These are phyloP conservation scores for Cyberlindnera misumaiensis DNA, from an alignment of 805 yeast species.

Conservation along the genomic window DNA sequence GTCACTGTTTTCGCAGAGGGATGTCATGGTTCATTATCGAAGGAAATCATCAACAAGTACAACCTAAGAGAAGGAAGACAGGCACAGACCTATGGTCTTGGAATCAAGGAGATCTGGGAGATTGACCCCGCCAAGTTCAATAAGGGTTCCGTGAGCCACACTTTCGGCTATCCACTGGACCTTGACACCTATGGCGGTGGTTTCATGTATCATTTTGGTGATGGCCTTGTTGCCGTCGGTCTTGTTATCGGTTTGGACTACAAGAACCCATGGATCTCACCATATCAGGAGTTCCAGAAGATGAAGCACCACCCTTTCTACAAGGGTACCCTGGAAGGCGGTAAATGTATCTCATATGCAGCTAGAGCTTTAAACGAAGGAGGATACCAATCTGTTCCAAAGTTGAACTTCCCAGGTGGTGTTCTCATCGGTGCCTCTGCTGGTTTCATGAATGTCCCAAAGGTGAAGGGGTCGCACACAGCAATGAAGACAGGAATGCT, in stretches of 20 bases:
- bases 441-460: constrained; percentile 95
- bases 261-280: constrained; percentile 89
- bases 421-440: constrained; percentile 92
- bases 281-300: constrained; percentile 91
- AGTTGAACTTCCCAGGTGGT: constrained; percentile 92
- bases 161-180: constrained; percentile 82
- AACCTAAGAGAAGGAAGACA: constrained; percentile 56
- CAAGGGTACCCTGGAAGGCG: constrained; percentile 67
- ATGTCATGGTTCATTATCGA: constrained; percentile 92
- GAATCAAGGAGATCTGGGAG: constrained; percentile 97
- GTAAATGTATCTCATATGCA: constrained; percentile 88
- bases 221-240: constrained; percentile 85
- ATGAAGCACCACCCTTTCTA: constrained; percentile 91
- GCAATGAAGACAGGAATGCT: constrained; percentile 94
- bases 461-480: constrained; percentile 95
- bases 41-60: constrained; percentile 64
- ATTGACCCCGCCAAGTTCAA: constrained; percentile 76
- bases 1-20: constrained; percentile 92
- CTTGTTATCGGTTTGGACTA: constrained; percentile 94
- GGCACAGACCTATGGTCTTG: constrained; percentile 91
- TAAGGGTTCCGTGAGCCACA: constrained; percentile 76
- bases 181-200: constrained; percentile 89
- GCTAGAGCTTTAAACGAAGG: constrained; percentile 98
- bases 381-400: constrained; percentile 90
- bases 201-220: constrained; percentile 95